Base-by-base conservation (phyloP, 352 stramenopile species). In the Phytopythium mirpurense region DNA sequence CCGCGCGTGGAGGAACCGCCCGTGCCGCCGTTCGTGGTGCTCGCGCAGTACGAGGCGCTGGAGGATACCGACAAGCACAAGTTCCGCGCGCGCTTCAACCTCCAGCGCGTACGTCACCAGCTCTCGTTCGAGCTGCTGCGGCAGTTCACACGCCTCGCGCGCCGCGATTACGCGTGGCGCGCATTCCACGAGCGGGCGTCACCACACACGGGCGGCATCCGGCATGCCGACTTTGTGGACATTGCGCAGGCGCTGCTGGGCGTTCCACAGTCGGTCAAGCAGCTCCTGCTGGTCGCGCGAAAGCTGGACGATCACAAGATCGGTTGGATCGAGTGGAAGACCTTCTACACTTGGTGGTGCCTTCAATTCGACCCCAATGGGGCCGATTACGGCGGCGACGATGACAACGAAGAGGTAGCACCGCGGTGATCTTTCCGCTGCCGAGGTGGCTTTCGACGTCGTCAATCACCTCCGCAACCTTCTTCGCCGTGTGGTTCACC, bases 291-390 rank as follows among this genome's bases (percentile, higher is more conserved):
- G 0, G 50, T 74, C 10, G 73, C 72, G 18, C 62, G 71, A 9
- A 68, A 61, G 12, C 59, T 88, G 16, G 78, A 88, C 50, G 52
- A 60, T 0, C 66, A 70, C 38, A 84, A 83, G 52, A 82, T 55
- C 12, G 78, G 78, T 2, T 72, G 67, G 29, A 64, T 88, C 2
- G 66, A 72, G 8, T 88, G 78, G 78, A 73, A 83, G 50, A 45
- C 58, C 6, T 88, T 88, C 44, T 88, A 86, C 57, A 63, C 64
- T 9, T 88, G 78, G 74, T 86, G 78, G 78, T 74, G 68, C 12
- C 43, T 60, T 21, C 77, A 80, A 31, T 76, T 68, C 36, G 60
- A 64, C 16, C 54, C 72, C 12, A 26, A 50, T 15, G 0, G 16
- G n/a, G 16, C 31, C 26, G 43, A 37, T 14, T 8, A 1, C 8